A percentile compares a stretch with the other conserved stretches of the same genome.
These are phyloP conservation scores for Sodiomyces alkalinus DNA, from an alignment of 2,329 filamentous ascomycete species.

Conservation along the genomic window DNA sequence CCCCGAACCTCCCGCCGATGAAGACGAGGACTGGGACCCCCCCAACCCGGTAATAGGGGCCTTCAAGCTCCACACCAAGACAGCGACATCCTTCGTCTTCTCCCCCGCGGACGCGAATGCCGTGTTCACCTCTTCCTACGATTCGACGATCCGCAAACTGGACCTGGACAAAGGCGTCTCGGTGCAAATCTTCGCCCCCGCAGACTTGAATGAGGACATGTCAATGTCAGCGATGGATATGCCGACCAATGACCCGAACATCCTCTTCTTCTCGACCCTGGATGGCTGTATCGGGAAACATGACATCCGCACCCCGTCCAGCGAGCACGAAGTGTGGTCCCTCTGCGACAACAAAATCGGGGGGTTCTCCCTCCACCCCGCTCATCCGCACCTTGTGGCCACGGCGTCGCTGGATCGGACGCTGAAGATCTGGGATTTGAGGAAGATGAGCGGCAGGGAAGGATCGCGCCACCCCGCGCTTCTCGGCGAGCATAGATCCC, in stretches of 20 bases:
- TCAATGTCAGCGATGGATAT: conserved; percentile 80
- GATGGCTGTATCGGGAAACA: conserved; percentile 67
- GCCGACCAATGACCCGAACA: conserved; percentile 50
- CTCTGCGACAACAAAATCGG: conserved; percentile 90
- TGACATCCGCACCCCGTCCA: conserved; percentile 48
- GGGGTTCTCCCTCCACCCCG: conserved; percentile 73
- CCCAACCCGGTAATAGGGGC: conserved; percentile 70
- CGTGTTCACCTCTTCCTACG: conserved; percentile 79
- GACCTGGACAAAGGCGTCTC: conserved; percentile 71
- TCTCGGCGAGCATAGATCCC: conserved; percentile 67
- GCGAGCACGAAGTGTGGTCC: conserved; percentile 50
- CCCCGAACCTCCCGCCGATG: conserved; percentile 36
- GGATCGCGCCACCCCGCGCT: conserved; percentile 48
- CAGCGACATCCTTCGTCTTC: conserved; percentile 74
- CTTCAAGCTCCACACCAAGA: conserved; percentile 79
- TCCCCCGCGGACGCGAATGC: conserved; percentile 56
- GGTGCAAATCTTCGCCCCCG: conserved; percentile 65
- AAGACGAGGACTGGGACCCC: conserved; percentile 52
- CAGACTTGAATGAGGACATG: conserved; percentile 52
- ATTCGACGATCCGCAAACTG: conserved; percentile 77
- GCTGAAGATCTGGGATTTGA: conserved; percentile 82
- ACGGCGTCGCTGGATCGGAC: conserved; percentile 84
- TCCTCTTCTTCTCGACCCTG: conserved; percentile 77
- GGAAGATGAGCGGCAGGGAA: conserved; percentile 55
- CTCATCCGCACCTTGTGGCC: conserved; percentile 66